phyloP scores from a whole-genome alignment of 345 rosid species.

The Ceriops zippeliana region DNA sequence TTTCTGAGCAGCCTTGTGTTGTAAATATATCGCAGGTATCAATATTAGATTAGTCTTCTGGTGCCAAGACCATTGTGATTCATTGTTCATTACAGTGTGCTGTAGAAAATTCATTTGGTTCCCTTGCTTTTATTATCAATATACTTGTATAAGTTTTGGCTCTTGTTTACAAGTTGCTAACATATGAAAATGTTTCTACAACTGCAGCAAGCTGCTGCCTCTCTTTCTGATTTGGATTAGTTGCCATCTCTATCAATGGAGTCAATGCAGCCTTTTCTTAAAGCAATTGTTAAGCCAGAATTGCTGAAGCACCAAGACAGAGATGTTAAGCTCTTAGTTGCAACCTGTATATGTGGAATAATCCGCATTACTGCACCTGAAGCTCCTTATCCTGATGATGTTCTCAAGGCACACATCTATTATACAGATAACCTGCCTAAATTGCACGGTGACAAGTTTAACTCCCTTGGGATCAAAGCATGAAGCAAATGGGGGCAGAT shows the following conservation, averaged over 20 bases:
- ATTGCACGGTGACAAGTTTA: not conserved
- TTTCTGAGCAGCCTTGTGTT: no score
- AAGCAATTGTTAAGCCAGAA: conserved; percentile 75
- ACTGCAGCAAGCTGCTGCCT: conserved; percentile 79
- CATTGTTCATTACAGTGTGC: not conserved
- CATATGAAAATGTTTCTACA: conserved; percentile 2
- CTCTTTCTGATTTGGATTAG: conserved; percentile 84
- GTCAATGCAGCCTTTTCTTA: conserved; percentile 74
- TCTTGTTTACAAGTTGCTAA: conserved; percentile 6
- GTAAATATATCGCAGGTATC: not conserved
- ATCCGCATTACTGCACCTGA: conserved; percentile 96
- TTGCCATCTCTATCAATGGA: conserved; percentile 63
- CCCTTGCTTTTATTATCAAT: not conserved
- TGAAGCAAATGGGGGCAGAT: conserved; percentile 1
- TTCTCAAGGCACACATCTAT: conserved; percentile 59
- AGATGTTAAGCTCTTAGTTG: conserved; percentile 92
- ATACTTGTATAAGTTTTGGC: not conserved
- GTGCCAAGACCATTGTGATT: no score
- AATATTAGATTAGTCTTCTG: not conserved
- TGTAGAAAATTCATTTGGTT: no score
- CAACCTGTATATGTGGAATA: conserved; percentile 87
- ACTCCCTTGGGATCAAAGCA: no score
- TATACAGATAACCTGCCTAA: conserved; percentile 12
- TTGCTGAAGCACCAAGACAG: conserved; percentile 85
- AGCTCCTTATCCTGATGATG: conserved; percentile 82